phyloP scores from a whole-genome alignment of 192 early-diverging fungal genomes.

The Chytriomyces confervae region DNA sequence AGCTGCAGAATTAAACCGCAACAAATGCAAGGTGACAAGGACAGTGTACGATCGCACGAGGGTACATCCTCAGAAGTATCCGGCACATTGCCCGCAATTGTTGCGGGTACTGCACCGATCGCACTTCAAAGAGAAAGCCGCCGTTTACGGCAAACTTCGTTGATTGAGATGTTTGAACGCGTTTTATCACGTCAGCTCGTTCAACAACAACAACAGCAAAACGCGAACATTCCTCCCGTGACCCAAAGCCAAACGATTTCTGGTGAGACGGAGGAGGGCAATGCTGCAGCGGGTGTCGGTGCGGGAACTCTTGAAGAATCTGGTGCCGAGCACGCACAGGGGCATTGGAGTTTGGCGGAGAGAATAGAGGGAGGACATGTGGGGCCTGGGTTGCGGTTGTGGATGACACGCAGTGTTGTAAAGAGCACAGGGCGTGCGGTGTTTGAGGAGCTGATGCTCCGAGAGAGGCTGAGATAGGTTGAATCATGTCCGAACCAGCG shows the following conservation, averaged over 20 bases:
- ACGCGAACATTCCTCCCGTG: neutral
- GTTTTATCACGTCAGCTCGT: neutral
- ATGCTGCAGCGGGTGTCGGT: neutral
- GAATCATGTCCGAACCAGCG: neutral
- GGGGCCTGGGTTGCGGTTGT: conserved; percentile 9
- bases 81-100: too few species aligned
- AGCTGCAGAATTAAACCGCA: too few species aligned
- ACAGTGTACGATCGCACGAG: too few species aligned
- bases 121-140: too few species aligned
- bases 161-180: conserved; percentile 22
- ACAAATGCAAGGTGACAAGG: too few species aligned
- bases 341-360: neutral
- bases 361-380: neutral
- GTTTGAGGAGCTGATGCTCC: neutral
- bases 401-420: neutral
- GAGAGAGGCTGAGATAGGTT: neutral
- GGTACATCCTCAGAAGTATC: too few species aligned
- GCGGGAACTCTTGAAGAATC: neutral
- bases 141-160: neutral
- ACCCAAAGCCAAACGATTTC: neutral
- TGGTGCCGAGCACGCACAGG: neutral
- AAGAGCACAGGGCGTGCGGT: too few species aligned
- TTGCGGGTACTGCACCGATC: too few species aligned
- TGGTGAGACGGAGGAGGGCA: conserved; percentile 1
- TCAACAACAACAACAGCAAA: neutral